phyloP scores from a whole-genome alignment of 345 rosid genomes.

The Eutrema yunnanense region DNA sequence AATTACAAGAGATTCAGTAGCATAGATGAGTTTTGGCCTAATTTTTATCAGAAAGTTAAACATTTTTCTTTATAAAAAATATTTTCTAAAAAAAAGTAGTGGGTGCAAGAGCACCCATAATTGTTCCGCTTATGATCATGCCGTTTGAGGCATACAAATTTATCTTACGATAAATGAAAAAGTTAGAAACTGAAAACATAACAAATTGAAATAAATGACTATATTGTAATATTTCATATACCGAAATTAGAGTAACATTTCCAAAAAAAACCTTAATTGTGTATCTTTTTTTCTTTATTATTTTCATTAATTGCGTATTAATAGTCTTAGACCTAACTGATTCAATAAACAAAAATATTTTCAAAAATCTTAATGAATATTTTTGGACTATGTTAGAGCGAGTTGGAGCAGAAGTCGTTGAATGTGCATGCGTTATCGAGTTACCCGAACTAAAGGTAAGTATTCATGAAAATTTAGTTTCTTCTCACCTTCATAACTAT shows the following conservation, averaged over 20 bases:
- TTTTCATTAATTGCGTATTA: too few species aligned
- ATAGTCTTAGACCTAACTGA: not conserved
- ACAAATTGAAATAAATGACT: not conserved
- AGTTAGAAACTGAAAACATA: not conserved
- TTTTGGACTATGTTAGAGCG: constrained; percentile 44
- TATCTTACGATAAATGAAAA: too few species aligned
- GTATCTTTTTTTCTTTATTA: too few species aligned
- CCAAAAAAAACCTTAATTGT: not conserved
- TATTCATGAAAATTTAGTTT: not conserved
- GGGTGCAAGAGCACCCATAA: too few species aligned
- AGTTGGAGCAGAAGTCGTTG: constrained; percentile 89
- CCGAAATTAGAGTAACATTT: not conserved
- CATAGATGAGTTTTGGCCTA: too few species aligned
- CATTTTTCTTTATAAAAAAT: too few species aligned
- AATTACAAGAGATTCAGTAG: too few species aligned
- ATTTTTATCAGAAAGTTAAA: too few species aligned
- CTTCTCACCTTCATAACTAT: not conserved
- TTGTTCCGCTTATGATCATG: too few species aligned
- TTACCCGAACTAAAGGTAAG: constrained; percentile 71
- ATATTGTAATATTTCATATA: not conserved
- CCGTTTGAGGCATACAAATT: too few species aligned
- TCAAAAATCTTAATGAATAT: not conserved
- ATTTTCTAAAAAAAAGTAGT: too few species aligned
- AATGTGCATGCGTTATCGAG: constrained; percentile 82
- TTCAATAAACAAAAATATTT: not conserved